Conservation (phyloP, 805 yeast genomes). For the Clavispora fructus region DNA sequence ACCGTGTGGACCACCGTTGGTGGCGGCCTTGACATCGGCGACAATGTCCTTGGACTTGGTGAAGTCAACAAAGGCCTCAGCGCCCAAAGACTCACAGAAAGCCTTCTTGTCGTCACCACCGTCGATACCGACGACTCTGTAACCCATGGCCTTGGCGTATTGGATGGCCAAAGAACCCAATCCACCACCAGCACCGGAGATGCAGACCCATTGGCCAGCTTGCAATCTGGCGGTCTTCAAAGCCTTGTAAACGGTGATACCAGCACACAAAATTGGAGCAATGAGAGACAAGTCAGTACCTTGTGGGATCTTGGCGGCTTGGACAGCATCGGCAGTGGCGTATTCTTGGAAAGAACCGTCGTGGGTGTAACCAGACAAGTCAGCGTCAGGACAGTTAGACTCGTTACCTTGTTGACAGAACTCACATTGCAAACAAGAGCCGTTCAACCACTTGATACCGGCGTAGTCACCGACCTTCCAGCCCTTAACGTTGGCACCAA, state of each 20-base stretch:
- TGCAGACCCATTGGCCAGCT: conserved; percentile 70
- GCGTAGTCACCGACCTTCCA: conserved; percentile 42
- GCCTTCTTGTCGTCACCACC: conserved; percentile 61
- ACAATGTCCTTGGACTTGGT: conserved; percentile 46
- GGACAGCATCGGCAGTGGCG: conserved; percentile 61
- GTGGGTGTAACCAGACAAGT: conserved; percentile 69
- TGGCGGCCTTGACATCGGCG: conserved; percentile 39
- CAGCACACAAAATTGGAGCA: conserved; percentile 64
- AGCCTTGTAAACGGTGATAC: conserved; percentile 66
- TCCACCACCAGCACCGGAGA: conserved; percentile 82
- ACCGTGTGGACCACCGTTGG: conserved; percentile 59
- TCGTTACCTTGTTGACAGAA: conserved; percentile 40
- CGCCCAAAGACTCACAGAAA: conserved; percentile 52
- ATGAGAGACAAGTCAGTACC: conserved; percentile 51
- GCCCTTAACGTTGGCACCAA: conserved; percentile 37
- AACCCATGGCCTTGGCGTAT: conserved; percentile 73
- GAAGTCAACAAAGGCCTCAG: conserved; percentile 61
- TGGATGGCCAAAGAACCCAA: conserved; percentile 72
- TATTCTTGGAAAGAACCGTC: conserved; percentile 67
- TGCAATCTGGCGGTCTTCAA: conserved; percentile 50
- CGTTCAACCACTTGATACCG: conserved; percentile 44
- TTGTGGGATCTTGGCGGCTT: conserved; percentile 54
- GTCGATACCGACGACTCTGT: conserved; percentile 62
- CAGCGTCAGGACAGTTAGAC: conserved; percentile 58
- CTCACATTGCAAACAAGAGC: conserved; percentile 40